A percentile compares a stretch with the other conserved stretches of the same genome.
phyloP scores from a whole-genome alignment of 768 basidiomycete genomes.

The Asterophora parasitica region DNA sequence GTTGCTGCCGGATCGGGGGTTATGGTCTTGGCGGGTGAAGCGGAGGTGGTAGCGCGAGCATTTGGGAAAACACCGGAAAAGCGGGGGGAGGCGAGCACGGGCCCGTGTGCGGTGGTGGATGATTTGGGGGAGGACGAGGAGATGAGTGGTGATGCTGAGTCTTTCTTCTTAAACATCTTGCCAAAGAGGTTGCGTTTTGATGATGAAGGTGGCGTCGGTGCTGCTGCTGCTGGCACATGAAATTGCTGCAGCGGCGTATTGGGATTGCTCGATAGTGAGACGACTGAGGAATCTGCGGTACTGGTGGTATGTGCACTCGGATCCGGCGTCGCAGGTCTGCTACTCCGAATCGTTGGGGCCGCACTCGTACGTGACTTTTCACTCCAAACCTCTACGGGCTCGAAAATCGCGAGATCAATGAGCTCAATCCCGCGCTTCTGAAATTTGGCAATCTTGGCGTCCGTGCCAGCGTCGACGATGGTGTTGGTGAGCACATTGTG shows the following conservation, averaged over 20 bases:
- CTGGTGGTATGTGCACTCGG: conserved; percentile 6
- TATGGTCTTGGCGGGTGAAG: background rate
- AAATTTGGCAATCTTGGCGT: conserved; percentile 80
- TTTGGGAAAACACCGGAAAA: conserved; percentile 3
- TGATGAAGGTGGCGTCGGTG: conserved; percentile 5
- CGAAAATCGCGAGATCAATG: conserved; percentile 71
- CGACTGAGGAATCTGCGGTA: conserved; percentile 17
- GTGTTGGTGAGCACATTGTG: conserved; percentile 86
- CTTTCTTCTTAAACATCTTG: conserved; percentile 61
- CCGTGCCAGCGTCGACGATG: conserved; percentile 84
- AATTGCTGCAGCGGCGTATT: conserved; percentile 5
- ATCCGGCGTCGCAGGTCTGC: conserved; percentile 21
- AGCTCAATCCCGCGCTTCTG: conserved; percentile 70
- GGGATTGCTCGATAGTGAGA: conserved; percentile 10
- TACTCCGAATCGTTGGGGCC: conserved; percentile 19
- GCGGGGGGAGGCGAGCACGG: conserved; percentile 22
- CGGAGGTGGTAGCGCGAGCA: background rate
- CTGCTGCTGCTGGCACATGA: background rate
- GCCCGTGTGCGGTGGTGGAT: background rate
- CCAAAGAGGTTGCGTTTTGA: conserved; percentile 61
- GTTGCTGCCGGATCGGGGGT: conserved; percentile 11
- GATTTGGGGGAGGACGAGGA: conserved; percentile 16
- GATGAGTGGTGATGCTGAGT: conserved; percentile 12
- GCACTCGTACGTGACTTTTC: conserved; percentile 24
- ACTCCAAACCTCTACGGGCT: conserved; percentile 74